These are phyloP conservation scores for Paulownia fortunei DNA, from an alignment of 257 asterid genomes.

Conservation along the genomic window DNA sequence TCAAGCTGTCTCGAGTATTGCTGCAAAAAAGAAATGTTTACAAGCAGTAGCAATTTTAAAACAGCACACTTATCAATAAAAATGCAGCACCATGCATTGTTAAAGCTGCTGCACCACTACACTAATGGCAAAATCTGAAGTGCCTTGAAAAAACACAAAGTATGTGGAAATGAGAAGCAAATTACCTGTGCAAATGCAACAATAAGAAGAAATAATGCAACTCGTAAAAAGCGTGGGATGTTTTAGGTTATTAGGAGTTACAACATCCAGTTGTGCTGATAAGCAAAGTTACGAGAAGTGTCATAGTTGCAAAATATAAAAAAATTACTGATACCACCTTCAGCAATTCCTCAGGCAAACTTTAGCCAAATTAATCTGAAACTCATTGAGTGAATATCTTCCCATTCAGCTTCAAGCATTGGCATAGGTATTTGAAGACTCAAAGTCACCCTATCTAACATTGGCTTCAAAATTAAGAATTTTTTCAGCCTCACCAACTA, in stretches of 20 bases:
- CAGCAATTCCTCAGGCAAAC: neutral
- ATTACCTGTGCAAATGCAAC: conserved; percentile 1
- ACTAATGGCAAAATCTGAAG: conserved; percentile 8
- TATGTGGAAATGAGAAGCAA: conserved; percentile 1
- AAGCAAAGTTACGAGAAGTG: neutral
- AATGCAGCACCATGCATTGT: conserved; percentile 16
- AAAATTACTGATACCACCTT: neutral
- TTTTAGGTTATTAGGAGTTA: neutral
- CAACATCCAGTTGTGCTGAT: neutral
- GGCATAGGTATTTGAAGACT: neutral
- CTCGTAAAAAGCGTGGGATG: neutral
- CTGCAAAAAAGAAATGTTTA: conserved; percentile 52
- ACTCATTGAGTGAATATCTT: neutral
- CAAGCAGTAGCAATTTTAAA: conserved; percentile 24
- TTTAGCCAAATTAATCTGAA: neutral
- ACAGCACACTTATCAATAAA: conserved; percentile 15
- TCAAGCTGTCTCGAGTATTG: conserved; percentile 96
- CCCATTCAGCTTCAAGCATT: neutral
- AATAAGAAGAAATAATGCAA: neutral
- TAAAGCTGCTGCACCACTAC: conserved; percentile 20
- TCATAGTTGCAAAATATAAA: neutral
- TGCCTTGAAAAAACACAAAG: neutral
- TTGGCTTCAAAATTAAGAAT: neutral
- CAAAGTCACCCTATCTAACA: neutral
- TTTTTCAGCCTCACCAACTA: neutral